Evolutionary conservation across 805 yeast genomes (phyloP), one percentile per base, ranked within the genome.

Genomic region (Metschnikowia drakensbergensis): DNA sequence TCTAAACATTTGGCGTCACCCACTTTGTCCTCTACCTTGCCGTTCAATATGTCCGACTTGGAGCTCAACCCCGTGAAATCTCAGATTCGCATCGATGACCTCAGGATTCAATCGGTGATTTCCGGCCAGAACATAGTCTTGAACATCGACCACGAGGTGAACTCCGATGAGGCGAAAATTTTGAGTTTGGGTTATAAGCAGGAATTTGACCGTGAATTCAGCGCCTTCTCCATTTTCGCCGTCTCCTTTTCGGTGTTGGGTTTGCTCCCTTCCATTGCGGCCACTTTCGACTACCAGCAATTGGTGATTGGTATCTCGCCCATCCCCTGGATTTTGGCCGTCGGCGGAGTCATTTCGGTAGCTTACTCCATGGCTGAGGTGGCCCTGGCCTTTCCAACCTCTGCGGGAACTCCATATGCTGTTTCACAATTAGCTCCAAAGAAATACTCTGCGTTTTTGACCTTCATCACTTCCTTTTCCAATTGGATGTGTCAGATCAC

Each of bases 391-490:
- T 80, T 79, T 67, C 89, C 89, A 35, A 82, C 86, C 6, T 72
- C 84, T 8, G 80, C 86, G 27, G 88, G 88, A 40, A 74, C 85
- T 6, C 86, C 85, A 42, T 84, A 83, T 56, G 86, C 88, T 50
- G 83, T 83, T 1, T 74, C 81, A 2, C 80, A 81, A 57, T 66
- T 82, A 53, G 77, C 86, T 3, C 86, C 87, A 10, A 77, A 76
- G 23, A 70, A 69, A 54, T 67, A 58, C 62, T 76, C 76, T 13
- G 79, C 85, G 0, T 62, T 79, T 25, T 66, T 79, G 44, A 78
- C 87, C 5, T 82, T 86, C 86, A 59, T 76, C 42, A 79, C 81
- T 6, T 82, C 86, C 49, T 82, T 84, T 79, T 69, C 82, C 27
- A 82, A 82, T 66, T 82, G 82, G 80, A 59, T 82, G 58, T 80